phyloP scores from a whole-genome alignment of 2,329 filamentous ascomycete genomes.

The Claviceps maximensis region DNA sequence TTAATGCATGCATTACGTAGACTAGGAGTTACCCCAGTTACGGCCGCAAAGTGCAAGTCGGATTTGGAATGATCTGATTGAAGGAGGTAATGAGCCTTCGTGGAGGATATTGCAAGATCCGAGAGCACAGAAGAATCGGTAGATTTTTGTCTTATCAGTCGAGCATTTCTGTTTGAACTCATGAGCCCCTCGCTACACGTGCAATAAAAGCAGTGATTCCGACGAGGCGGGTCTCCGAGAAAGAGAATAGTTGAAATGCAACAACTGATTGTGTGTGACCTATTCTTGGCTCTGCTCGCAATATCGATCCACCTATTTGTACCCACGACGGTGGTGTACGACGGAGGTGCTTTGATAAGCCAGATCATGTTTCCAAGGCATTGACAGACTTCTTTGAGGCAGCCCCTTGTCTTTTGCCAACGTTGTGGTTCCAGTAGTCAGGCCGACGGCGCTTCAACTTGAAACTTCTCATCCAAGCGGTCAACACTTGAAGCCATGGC shows the following conservation, averaged over 20 bases:
- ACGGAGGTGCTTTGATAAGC: not conserved
- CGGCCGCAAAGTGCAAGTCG: slow-evolving; percentile 25
- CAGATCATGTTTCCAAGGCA: not conserved
- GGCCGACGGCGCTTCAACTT: slow-evolving; percentile 60
- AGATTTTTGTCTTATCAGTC: slow-evolving; percentile 19
- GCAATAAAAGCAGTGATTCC: slow-evolving; percentile 25
- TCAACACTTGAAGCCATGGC: slow-evolving; percentile 45
- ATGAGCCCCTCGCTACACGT: slow-evolving; percentile 23
- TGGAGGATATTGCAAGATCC: slow-evolving; percentile 22
- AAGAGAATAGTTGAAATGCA: slow-evolving; percentile 20
- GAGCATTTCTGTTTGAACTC: slow-evolving; percentile 34
- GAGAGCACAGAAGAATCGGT: slow-evolving; percentile 28
- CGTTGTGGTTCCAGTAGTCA: slow-evolving; percentile 49
- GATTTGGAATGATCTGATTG: slow-evolving; percentile 9
- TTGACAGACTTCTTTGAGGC: slow-evolving; percentile 21
- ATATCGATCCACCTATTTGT: slow-evolving; percentile 6
- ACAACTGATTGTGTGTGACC: slow-evolving; percentile 36
- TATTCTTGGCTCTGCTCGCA: slow-evolving; percentile 27
- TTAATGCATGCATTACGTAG: slow-evolving; percentile 33
- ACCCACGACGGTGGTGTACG: not conserved
- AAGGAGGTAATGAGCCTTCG: not conserved
- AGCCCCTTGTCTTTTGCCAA: slow-evolving; percentile 32
- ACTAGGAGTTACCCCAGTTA: slow-evolving; percentile 11
- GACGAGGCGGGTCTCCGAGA: slow-evolving; percentile 25
- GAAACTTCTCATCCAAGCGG: slow-evolving; percentile 58